A percentile compares a stretch with the other conserved stretches of the same genome.
Conservation (phyloP, 2,329 filamentous ascomycete genomes). For the Monosporascus cannonballus region DNA sequence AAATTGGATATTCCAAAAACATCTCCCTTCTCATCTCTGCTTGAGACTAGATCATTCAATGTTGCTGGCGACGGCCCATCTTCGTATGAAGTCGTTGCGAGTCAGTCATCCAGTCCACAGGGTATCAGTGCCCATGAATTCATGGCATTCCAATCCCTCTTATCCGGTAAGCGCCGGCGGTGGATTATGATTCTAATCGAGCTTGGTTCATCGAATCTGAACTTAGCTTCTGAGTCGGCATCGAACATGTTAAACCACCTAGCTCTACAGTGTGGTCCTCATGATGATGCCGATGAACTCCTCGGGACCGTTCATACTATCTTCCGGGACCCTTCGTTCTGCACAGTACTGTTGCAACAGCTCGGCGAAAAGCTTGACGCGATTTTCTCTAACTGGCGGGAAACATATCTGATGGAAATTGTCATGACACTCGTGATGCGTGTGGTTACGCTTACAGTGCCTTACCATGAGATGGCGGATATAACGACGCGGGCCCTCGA, state of each 20-base stretch:
- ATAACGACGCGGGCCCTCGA: conserved; percentile 10
- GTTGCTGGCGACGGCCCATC: conserved; percentile 34
- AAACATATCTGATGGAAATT: conserved; percentile 51
- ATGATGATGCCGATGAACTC: conserved; percentile 12
- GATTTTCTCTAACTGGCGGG: conserved; percentile 53
- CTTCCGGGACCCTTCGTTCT: conserved; percentile 46
- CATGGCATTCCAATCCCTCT: conserved; percentile 40
- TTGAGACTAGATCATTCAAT: conserved; percentile 20
- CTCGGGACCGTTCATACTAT: conserved; percentile 42
- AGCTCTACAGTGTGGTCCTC: conserved; percentile 49
- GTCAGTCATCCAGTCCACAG: conserved; percentile 39
- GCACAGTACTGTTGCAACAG: conserved; percentile 37
- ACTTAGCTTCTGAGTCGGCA: conserved; percentile 51
- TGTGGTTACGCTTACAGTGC: conserved; percentile 17
- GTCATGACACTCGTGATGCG: conserved; percentile 46
- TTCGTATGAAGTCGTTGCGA: conserved; percentile 48
- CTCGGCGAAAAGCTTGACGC: conserved; percentile 34
- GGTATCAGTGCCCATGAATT: conserved; percentile 46
- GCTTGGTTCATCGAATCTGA: conserved; percentile 47
- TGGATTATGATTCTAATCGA: conserved; percentile 47
- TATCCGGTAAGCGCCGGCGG: conserved; percentile 38
- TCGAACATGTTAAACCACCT: conserved; percentile 45
- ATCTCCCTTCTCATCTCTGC: conserved; percentile 29
- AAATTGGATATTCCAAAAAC: conserved; percentile 27
- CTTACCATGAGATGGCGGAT: conserved; percentile 1